Conservation (phyloP, 1,284 basidiomycete genomes). For the Coriolopsis trogii region DNA sequence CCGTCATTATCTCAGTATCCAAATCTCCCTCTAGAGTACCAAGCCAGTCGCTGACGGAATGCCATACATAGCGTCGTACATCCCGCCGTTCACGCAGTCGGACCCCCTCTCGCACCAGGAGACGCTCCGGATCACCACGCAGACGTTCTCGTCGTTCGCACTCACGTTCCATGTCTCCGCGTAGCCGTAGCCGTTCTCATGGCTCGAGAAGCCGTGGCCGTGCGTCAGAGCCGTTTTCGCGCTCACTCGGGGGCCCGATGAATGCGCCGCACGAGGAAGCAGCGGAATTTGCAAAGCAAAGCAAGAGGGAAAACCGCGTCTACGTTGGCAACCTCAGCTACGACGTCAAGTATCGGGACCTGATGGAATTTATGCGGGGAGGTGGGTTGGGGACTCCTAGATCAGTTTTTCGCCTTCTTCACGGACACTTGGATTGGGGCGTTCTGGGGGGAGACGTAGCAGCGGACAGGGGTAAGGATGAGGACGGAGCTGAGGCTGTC, state of each 20-base stretch:
- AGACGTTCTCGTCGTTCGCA: slow-evolving; percentile 58
- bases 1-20: slow-evolving; percentile 6
- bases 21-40: slow-evolving; percentile 12
- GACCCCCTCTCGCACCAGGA: slow-evolving; percentile 67
- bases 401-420: slow-evolving; percentile 42
- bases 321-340: slow-evolving; percentile 98
- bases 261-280: slow-evolving; percentile 90
- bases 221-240: slow-evolving; percentile 64
- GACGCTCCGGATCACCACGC: slow-evolving; percentile 66
- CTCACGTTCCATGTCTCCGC: slow-evolving; percentile 56
- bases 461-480: slow-evolving; percentile 2
- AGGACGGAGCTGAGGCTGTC: slow-evolving; percentile 2
- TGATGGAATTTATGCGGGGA: slow-evolving; percentile 99
- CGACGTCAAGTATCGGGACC: slow-evolving; percentile 95
- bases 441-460: slow-evolving; percentile 7
- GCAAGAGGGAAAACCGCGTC: slow-evolving; percentile 96
- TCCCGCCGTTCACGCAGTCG: slow-evolving; percentile 48
- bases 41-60: slow-evolving; percentile 36
- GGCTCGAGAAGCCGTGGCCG: too few relatives aligned
- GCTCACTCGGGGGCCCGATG: slow-evolving; percentile 88
- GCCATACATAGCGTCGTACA: slow-evolving; percentile 40
- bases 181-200: slow-evolving; percentile 48
- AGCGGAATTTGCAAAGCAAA: slow-evolving; percentile 87
- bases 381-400: slow-evolving; percentile 88
- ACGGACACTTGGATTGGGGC: slow-evolving; percentile 10